Conservation (phyloP, 148 eudicot genomes). For the Nepenthes gracilis region DNA sequence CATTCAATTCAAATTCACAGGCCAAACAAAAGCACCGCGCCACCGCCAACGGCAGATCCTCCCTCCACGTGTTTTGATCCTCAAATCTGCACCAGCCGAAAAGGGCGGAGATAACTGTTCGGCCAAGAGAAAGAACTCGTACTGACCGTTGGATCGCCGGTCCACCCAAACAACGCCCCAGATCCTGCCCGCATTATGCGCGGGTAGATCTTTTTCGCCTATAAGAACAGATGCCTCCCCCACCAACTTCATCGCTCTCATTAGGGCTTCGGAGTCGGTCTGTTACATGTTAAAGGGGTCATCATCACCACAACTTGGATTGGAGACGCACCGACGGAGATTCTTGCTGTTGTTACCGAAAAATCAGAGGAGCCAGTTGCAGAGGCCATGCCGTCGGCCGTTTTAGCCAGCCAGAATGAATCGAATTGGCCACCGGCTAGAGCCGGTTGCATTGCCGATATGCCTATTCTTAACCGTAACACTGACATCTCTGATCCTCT, state of each 20-base stretch:
- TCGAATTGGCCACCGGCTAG: conserved; percentile 10
- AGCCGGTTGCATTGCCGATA: background rate
- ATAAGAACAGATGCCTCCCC: conserved; percentile 20
- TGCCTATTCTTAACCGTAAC: too few species aligned
- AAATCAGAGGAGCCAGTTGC: conserved; percentile 1
- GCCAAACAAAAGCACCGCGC: too few species aligned
- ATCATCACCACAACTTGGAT: background rate
- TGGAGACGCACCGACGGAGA: conserved; percentile 1
- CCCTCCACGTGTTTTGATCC: conserved; percentile 18
- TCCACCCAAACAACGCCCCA: conserved; percentile 7
- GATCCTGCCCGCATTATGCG: conserved; percentile 10
- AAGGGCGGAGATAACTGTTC: conserved; percentile 11
- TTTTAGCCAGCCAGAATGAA: conserved; percentile 25
- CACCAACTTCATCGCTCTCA: conserved; percentile 14
- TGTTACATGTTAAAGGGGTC: too few species aligned
- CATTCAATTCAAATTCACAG: too few species aligned
- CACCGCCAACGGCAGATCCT: conserved; percentile 1
- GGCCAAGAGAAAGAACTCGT: conserved; percentile 12
- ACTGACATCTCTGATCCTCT: conserved; percentile 17
- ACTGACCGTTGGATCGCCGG: conserved; percentile 9
- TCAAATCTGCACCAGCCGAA: conserved; percentile 23
- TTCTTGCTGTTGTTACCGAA: conserved; percentile 8
- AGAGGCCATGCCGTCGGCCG: conserved; percentile 38
- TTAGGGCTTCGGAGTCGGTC: background rate
- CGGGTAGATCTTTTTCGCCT: conserved; percentile 35